Percentiles rank a stretch among this genome's conserved stretches.
These are phyloP conservation scores for Uromyces viciae-fabae DNA, from an alignment of 1,284 basidiomycete species.

Conservation along the genomic window DNA sequence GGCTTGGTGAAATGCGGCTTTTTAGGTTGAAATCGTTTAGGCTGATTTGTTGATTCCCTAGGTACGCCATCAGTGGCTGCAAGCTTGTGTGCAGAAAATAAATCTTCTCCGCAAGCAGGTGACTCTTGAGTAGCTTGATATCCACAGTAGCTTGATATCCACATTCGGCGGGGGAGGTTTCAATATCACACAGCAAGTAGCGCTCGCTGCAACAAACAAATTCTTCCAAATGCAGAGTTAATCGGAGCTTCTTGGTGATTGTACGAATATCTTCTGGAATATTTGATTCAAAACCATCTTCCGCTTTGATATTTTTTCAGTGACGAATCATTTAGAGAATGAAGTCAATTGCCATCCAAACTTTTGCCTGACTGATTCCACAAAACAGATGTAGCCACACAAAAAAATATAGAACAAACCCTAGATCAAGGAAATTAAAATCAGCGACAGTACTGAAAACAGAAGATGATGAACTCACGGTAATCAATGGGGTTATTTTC, in stretches of 20 bases:
- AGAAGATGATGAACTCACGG: not conserved
- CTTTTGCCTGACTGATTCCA: slow-evolving; percentile 27
- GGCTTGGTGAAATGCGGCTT: slow-evolving; percentile 6
- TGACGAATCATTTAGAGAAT: not conserved
- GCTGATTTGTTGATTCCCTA: not conserved
- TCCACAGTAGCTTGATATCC: not conserved
- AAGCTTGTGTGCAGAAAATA: not conserved
- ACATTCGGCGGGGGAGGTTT: slow-evolving; percentile 6
- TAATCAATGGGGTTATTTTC: not conserved
- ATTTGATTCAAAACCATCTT: not conserved
- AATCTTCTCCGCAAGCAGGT: not conserved
- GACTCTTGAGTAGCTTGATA: not conserved
- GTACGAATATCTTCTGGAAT: slow-evolving; percentile 21
- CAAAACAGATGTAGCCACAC: slow-evolving; percentile 30
- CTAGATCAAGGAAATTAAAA: not conserved
- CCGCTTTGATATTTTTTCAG: not conserved
- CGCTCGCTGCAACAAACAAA: not conserved
- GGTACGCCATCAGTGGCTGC: not conserved
- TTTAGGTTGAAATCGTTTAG: not conserved
- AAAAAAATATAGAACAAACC: not conserved
- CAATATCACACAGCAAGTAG: slow-evolving; percentile 1
- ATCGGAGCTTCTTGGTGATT: not conserved
- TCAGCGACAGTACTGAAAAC: not conserved
- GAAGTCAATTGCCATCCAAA: not conserved
- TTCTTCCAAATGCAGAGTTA: not conserved